A percentile compares a stretch with the other conserved stretches of the same genome.
These are phyloP conservation scores for Suaeda aralocaspica DNA, from an alignment of 148 eudicot genomes.

Conservation along the genomic window DNA sequence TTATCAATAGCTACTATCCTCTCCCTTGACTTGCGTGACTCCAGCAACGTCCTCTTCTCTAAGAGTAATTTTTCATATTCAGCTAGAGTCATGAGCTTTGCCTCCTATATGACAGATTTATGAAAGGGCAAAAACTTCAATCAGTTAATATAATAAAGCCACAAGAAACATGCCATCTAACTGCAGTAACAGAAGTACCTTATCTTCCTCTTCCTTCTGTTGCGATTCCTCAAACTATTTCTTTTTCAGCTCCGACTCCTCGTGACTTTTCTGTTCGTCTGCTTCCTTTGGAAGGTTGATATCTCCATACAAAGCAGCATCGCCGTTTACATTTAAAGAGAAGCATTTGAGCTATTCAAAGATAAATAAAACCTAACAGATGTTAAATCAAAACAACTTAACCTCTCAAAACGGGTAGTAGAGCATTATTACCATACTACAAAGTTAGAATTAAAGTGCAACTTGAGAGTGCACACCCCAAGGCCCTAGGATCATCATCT, in stretches of 20 bases:
- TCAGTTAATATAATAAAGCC: not conserved
- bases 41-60: conserved; percentile 34
- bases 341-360: no score
- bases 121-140: not conserved
- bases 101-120: conserved; percentile 23
- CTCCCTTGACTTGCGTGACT: conserved; percentile 21
- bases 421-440: no score
- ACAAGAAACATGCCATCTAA: not conserved
- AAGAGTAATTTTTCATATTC: conserved; percentile 33
- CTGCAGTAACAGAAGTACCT: not conserved
- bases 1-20: conserved; percentile 33
- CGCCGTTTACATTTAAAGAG: no score
- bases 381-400: no score
- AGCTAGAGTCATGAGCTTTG: conserved; percentile 31
- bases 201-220: conserved; percentile 19
- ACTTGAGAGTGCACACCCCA: no score
- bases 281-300: no score
- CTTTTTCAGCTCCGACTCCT: not conserved
- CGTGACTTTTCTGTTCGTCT: not conserved
- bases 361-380: no score
- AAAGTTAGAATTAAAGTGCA: no score
- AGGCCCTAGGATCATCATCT: no score
- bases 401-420: no score
- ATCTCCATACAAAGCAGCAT: no score
- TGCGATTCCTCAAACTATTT: not conserved